Conservation (phyloP, 345 rosid genomes). For the Citrus cavaleriei region DNA sequence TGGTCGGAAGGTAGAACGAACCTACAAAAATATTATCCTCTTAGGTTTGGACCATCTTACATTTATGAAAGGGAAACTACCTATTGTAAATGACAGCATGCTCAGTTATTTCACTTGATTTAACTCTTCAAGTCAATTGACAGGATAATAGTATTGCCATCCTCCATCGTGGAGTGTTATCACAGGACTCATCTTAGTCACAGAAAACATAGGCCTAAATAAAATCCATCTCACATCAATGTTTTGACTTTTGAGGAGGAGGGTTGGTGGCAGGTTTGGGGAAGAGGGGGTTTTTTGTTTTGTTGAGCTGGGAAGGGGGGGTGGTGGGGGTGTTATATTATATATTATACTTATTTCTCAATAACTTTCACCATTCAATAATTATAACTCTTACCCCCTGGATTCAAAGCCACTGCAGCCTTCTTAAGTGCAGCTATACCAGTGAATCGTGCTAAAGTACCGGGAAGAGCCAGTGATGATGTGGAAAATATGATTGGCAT, state of each 20-base stretch:
- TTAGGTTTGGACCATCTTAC: background rate
- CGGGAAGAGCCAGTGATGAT: slow-evolving; percentile 93
- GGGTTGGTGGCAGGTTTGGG: background rate
- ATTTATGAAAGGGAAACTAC: background rate
- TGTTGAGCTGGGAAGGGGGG: no score
- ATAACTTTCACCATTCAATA: slow-evolving; percentile 14
- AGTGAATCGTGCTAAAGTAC: slow-evolving; percentile 86
- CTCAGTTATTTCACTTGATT: background rate
- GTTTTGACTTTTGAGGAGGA: background rate
- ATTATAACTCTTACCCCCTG: slow-evolving; percentile 60
- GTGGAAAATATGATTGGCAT: slow-evolving; percentile 98
- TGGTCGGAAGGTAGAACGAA: slow-evolving; percentile 86
- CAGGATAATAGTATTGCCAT: background rate
- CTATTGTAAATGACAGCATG: background rate
- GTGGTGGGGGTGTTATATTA: no score
- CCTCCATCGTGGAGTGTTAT: background rate
- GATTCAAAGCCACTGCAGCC: slow-evolving; percentile 78
- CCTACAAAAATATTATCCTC: slow-evolving; percentile 47
- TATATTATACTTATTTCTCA: slow-evolving; percentile 7
- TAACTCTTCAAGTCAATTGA: background rate
- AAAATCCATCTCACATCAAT: background rate
- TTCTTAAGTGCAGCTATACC: slow-evolving; percentile 81
- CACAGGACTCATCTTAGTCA: background rate
- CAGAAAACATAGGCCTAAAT: background rate
- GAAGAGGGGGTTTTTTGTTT: no score